phyloP scores from a whole-genome alignment of 2,329 filamentous ascomycete species.

The Fusarium torulosum region DNA sequence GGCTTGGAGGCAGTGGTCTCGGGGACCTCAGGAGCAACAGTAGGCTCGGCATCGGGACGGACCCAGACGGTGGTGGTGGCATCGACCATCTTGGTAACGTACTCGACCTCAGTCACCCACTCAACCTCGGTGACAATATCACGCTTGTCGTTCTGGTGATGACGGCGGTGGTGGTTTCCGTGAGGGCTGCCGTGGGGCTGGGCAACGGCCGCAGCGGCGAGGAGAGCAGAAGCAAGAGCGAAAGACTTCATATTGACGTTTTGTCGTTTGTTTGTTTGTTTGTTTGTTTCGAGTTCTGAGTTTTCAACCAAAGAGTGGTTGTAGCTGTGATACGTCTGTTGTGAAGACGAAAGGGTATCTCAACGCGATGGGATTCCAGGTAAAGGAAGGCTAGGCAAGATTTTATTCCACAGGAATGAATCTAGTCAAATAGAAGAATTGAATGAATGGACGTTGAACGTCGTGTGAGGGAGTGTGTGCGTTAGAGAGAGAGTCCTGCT shows the following conservation, averaged over 20 bases:
- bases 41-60: constrained; percentile 51
- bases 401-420: constrained; percentile 49
- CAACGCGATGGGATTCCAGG: constrained; percentile 34
- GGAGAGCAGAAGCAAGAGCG: constrained; percentile 49
- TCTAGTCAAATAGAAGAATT: constrained; percentile 40
- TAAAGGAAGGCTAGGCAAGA: constrained; percentile 42
- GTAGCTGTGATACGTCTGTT: constrained; percentile 40
- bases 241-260: constrained; percentile 57
- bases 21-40: constrained; percentile 39
- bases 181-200: constrained; percentile 58
- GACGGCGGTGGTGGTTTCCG: constrained; percentile 56
- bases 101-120: constrained; percentile 64
- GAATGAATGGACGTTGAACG: constrained; percentile 44
- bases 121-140: constrained; percentile 62
- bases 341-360: constrained; percentile 43
- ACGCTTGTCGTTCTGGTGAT: constrained; percentile 54
- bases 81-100: constrained; percentile 63
- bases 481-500: constrained; percentile 46
- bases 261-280: constrained; percentile 23
- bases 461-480: constrained; percentile 46
- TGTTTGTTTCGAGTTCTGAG: constrained; percentile 33
- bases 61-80: constrained; percentile 62
- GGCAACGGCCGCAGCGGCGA: constrained; percentile 61
- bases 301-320: constrained; percentile 40
- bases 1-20: constrained; percentile 28